A percentile compares a stretch with the other conserved stretches of the same genome.
Evolutionary conservation across 2,329 filamentous ascomycete genomes (phyloP).

Genomic region (Alternaria alternata): DNA sequence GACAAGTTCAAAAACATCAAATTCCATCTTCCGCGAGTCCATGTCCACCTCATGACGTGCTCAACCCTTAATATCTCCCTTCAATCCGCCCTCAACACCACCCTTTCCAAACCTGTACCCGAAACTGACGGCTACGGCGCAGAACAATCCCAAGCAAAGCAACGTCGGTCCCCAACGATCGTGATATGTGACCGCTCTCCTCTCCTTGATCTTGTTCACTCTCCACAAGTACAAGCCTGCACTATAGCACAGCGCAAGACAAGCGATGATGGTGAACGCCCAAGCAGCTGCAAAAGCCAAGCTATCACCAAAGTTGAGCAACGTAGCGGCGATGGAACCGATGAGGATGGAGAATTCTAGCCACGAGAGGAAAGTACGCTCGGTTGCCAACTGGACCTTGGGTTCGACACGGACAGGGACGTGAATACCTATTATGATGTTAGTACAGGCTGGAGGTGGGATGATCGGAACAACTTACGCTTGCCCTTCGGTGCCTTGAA

Average conservation of each 20-base stretch:
- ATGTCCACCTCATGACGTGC: background rate
- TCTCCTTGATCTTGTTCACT: conserved; percentile 81
- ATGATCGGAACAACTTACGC: conserved; percentile 45
- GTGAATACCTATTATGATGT: conserved; percentile 72
- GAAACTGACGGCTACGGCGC: conserved; percentile 81
- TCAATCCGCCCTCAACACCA: conserved; percentile 55
- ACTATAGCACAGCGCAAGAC: conserved; percentile 80
- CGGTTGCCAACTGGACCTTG: conserved; percentile 96
- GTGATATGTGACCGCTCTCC: conserved; percentile 88
- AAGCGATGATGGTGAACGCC: conserved; percentile 82
- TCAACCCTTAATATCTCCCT: conserved; percentile 15
- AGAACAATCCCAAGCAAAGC: conserved; percentile 76
- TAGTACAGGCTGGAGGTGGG: conserved; percentile 7
- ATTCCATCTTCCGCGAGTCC: background rate
- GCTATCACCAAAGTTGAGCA: conserved; percentile 52
- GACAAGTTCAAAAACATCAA: conserved; percentile 1
- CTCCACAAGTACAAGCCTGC: conserved; percentile 88
- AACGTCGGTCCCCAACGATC: conserved; percentile 85
- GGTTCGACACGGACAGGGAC: conserved; percentile 95
- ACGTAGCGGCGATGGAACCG: conserved; percentile 59
- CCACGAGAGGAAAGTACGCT: conserved; percentile 95
- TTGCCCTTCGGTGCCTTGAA: conserved; percentile 81
- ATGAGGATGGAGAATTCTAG: conserved; percentile 97
- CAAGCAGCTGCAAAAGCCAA: conserved; percentile 61
- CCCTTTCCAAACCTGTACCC: conserved; percentile 73